A percentile compares a stretch with the other conserved stretches of the same genome.
Evolutionary conservation across 2,329 filamentous ascomycete species (phyloP).

Genomic region (Ceratocystis alfenasii): DNA sequence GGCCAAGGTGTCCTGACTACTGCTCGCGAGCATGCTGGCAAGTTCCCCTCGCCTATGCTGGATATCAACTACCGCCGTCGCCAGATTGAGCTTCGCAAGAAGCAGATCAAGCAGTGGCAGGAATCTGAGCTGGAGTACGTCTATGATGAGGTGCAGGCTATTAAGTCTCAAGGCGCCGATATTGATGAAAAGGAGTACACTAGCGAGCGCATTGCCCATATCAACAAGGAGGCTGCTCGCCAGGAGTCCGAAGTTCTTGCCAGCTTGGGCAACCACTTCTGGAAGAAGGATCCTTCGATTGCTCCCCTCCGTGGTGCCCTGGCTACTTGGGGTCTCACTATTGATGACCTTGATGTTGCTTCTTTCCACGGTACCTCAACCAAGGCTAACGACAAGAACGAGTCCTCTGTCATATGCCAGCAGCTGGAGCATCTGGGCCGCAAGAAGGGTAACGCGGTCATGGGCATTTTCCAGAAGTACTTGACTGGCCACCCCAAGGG

Average conservation of each 20-base stretch:
- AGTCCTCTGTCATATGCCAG: constrained; percentile 92
- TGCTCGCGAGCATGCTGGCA: constrained; percentile 78
- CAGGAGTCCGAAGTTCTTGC: constrained; percentile 88
- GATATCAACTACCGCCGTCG: constrained; percentile 96
- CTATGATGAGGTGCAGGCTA: constrained; percentile 81
- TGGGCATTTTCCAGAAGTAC: constrained; percentile 99
- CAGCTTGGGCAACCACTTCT: constrained; percentile 96
- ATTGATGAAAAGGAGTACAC: constrained; percentile 79
- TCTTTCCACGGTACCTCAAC: constrained; percentile 99
- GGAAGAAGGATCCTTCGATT: constrained; percentile 89
- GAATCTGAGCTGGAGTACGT: constrained; percentile 89
- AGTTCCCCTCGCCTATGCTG: constrained; percentile 87
- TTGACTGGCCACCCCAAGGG: constrained; percentile 98
- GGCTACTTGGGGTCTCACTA: constrained; percentile 94
- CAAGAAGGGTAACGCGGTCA: constrained; percentile 86
- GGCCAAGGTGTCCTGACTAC: constrained; percentile 95
- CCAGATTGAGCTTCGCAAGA: constrained; percentile 86
- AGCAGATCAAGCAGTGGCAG: constrained; percentile 92
- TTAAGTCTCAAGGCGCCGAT: constrained; percentile 62
- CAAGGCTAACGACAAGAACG: constrained; percentile 98
- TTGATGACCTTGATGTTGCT: constrained; percentile 87
- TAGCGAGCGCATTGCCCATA: constrained; percentile 71
- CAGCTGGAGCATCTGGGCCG: constrained; percentile 91
- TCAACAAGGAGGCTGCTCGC: constrained; percentile 70
- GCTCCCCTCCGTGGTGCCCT: constrained; percentile 91